Conservation (phyloP, 202 grass and related monocot species). For the Musa balbisiana region DNA sequence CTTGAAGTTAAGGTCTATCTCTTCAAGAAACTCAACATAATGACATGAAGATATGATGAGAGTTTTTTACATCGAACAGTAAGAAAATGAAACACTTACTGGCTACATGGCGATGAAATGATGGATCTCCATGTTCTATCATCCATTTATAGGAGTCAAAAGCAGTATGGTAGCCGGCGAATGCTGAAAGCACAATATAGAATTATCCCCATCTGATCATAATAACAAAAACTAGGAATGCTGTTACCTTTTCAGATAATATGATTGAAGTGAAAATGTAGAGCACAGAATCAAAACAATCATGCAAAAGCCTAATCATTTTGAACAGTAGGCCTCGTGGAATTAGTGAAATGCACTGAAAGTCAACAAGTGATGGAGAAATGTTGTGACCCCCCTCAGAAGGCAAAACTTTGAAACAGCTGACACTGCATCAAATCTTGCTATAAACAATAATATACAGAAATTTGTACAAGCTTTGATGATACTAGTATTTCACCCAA, state of each 20-base stretch:
- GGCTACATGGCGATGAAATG: constrained; percentile 80
- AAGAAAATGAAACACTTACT: constrained; percentile 44
- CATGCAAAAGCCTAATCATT: not conserved
- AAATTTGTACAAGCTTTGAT: constrained; percentile 30
- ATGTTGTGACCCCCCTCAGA: too few species aligned
- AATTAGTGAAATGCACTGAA: not conserved
- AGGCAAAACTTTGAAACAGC: too few species aligned
- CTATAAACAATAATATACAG: too few species aligned
- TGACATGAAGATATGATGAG: not conserved
- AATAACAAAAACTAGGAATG: not conserved
- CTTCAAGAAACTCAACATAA: not conserved
- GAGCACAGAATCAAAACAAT: constrained; percentile 7
- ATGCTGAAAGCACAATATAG: constrained; percentile 52
- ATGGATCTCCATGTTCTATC: constrained; percentile 77
- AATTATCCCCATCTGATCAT: constrained; percentile 6
- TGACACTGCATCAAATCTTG: too few species aligned
- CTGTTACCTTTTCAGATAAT: not conserved
- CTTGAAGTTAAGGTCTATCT: too few species aligned
- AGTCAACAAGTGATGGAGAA: not conserved
- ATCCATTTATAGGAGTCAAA: constrained; percentile 72
- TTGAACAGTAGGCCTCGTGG: not conserved
- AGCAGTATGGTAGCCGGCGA: constrained; percentile 86
- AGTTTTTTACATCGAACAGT: not conserved
- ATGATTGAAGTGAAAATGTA: constrained; percentile 1
- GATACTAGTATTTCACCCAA: too few species aligned